phyloP scores from a whole-genome alignment of 768 basidiomycete genomes.

The Tulasnella sp. region DNA sequence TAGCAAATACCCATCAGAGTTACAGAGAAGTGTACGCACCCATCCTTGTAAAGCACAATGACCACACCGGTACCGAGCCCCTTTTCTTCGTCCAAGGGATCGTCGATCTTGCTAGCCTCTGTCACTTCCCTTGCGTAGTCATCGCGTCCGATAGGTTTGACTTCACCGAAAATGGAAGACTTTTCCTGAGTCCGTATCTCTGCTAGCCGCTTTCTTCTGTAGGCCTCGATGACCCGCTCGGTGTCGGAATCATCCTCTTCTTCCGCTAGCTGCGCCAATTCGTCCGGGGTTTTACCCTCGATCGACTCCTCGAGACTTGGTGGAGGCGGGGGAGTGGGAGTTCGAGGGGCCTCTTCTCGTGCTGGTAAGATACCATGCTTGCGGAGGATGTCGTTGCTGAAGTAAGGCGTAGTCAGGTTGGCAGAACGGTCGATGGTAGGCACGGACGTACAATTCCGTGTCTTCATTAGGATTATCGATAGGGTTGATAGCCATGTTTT shows the following conservation, averaged over 20 bases:
- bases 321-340: conserved; percentile 73
- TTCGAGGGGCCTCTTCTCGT: conserved; percentile 49
- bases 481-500: background rate
- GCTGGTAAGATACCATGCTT: conserved; percentile 87
- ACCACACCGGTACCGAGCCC: conserved; percentile 75
- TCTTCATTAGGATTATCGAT: conserved; percentile 69
- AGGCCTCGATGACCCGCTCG: conserved; percentile 57
- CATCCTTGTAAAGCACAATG: conserved; percentile 91
- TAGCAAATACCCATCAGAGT: background rate
- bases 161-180: conserved; percentile 58
- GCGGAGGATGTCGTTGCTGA: conserved; percentile 84
- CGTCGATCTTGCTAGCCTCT: conserved; percentile 68
- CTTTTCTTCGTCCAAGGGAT: conserved; percentile 43
- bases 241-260: conserved; percentile 67
- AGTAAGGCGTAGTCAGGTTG: conserved; percentile 4
- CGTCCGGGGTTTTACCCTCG: conserved; percentile 44
- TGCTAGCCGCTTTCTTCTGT: conserved; percentile 49
- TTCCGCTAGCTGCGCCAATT: conserved; percentile 58
- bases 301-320: conserved; percentile 59
- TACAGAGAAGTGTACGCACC: conserved; percentile 39
- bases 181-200: conserved; percentile 48
- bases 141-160: conserved; percentile 82
- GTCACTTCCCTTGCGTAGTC: conserved; percentile 95
- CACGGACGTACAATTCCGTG: conserved; percentile 76
- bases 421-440: background rate